Evolutionary conservation across 2,329 filamentous ascomycete species (phyloP), one percentile per base, ranked within the genome.

Genomic region (Trichoderma semiorbis): DNA sequence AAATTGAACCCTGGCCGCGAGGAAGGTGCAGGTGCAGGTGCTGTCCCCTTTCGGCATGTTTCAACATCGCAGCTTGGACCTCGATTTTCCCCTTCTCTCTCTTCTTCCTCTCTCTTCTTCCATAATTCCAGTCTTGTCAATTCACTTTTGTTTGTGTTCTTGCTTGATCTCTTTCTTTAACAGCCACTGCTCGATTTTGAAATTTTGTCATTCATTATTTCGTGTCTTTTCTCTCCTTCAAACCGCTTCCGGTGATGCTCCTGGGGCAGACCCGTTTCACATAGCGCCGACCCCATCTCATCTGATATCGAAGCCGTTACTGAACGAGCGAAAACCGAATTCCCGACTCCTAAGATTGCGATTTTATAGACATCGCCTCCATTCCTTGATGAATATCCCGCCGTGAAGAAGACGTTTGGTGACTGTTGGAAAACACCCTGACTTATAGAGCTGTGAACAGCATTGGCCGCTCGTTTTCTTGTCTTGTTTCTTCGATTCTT

Each of bases 11-110:
- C 43, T 65, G 3, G 62, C 62, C 11, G 43, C 55, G 60, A 26
- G 32, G 32, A 62, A 50, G 39, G 26, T 36, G 34, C 34, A 36
- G 34, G 34, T 36, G 34, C 34, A 36, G 34, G 34, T 61, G 55
- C 66, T 67, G 50, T 69, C 66, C 57, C 66, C 55, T 69, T 69
- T 69, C 66, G 66, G 26, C 58, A 70, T 70, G 68, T 70, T 70
- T 70, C 68, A 70, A 70, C 68, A 39, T 72, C 70, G 69, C 73
- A 73, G 61, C 62, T 66, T 66, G 62, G 58, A 34, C 58, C 57
- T 64, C 60, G 36, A n/a, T 14, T 61, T 72, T 61, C 66, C 77
- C 79, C 76, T 75, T 78, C 43, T 43, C 61, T 62, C 43, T 61
- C 43, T 62, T 62, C 16, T 43, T 53, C 30, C n/a, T 50, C 34